These are phyloP conservation scores for Volvox africanus DNA, from an alignment of 139 green algal species.

Conservation along the genomic window DNA sequence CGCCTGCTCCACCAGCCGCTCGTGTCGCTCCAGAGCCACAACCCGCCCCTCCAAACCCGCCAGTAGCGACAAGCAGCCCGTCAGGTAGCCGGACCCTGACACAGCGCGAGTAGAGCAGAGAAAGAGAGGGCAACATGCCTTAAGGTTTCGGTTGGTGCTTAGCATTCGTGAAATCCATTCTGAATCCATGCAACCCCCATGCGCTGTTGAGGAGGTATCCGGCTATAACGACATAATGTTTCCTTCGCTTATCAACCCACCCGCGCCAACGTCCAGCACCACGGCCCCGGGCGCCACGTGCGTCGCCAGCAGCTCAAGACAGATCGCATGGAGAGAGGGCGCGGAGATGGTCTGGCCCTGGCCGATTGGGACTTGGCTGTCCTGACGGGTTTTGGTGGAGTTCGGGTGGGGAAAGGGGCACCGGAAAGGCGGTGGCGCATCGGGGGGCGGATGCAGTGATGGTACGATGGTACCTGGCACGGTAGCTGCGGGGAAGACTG, in stretches of 20 bases:
- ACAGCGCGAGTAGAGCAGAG: too few relatives aligned
- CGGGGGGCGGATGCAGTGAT: neutral
- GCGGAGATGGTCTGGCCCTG: conserved; percentile 88
- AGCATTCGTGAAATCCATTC: too few relatives aligned
- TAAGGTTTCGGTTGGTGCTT: too few relatives aligned
- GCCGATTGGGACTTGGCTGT: conserved; percentile 73
- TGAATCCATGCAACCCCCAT: too few relatives aligned
- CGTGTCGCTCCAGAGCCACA: conserved; percentile 75
- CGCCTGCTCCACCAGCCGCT: conserved; percentile 32
- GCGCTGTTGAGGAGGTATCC: too few relatives aligned
- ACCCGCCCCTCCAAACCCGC: conserved; percentile 65
- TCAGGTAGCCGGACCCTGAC: conserved; percentile 82
- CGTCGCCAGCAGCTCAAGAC: conserved; percentile 82
- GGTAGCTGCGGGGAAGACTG: too few relatives aligned
- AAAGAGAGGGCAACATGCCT: too few relatives aligned
- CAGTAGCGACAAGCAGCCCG: conserved; percentile 83
- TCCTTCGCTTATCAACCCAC: conserved; percentile 15
- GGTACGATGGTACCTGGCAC: too few relatives aligned
- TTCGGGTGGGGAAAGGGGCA: neutral
- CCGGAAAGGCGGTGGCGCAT: neutral
- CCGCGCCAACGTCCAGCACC: conserved; percentile 90
- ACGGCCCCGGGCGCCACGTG: conserved; percentile 70
- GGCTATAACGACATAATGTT: too few relatives aligned
- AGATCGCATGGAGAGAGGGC: conserved; percentile 84
- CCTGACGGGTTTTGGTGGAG: conserved; percentile 52